Percentiles rank a stretch among this genome's conserved stretches.
Conservation (phyloP, 2,329 filamentous ascomycete genomes). For the Diaporthe velutina region DNA sequence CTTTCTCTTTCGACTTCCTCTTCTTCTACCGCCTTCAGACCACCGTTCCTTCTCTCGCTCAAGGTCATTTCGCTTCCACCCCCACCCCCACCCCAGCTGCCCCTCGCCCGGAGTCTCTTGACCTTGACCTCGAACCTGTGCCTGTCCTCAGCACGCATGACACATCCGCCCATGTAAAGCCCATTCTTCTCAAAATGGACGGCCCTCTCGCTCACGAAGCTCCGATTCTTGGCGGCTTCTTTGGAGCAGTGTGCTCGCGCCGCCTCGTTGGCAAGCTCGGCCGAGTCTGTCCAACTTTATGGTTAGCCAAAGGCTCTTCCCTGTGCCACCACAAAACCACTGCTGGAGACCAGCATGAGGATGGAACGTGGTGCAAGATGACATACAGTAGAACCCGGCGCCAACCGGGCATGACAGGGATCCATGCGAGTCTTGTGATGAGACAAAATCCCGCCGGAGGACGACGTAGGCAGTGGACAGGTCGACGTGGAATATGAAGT, state of each 20-base stretch:
- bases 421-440: slow-evolving; percentile 22
- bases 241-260: slow-evolving; percentile 34
- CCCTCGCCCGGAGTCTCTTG: slow-evolving; percentile 30
- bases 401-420: slow-evolving; percentile 28
- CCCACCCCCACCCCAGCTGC: slow-evolving; percentile 26
- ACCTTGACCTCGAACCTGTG: slow-evolving; percentile 38
- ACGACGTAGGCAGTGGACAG: slow-evolving; percentile 37
- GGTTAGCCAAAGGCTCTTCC: not conserved
- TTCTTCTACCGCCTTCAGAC: slow-evolving; percentile 27
- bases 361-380: too few relatives aligned
- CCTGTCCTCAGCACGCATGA: slow-evolving; percentile 31
- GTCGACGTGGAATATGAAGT: slow-evolving; percentile 40
- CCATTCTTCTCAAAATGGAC: slow-evolving; percentile 36
- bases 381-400: slow-evolving; percentile 31
- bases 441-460: slow-evolving; percentile 34
- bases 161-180: slow-evolving; percentile 35
- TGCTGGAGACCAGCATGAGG: not conserved
- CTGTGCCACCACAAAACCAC: not conserved
- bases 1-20: not conserved
- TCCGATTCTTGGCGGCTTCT: slow-evolving; percentile 29
- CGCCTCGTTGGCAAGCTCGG: slow-evolving; percentile 35
- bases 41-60: not conserved
- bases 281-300: slow-evolving; percentile 15
- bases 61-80: not conserved
- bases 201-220: slow-evolving; percentile 6